Evolutionary conservation across 164 flowering plant genomes (phyloP), one percentile per base, ranked within the genome.

Genomic region (Vitis rupestris): DNA sequence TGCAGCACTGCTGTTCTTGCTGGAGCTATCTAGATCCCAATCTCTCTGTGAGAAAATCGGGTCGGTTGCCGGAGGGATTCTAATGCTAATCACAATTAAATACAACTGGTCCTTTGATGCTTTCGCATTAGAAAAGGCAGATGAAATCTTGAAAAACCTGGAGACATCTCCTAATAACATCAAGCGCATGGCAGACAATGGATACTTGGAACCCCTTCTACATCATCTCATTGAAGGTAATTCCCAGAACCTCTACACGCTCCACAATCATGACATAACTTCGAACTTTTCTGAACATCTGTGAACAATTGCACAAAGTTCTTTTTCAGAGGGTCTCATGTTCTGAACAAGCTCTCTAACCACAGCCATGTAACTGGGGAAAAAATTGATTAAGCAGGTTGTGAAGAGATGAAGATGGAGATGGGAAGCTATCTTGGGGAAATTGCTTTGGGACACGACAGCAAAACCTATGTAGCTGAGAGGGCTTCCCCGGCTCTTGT

Each of bases 141-240:
- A 80, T 68, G 76, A 81, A 54, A 83, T 79, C n/a, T 77, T 91
- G 63, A 82, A 31, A 74, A 89, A 87, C 77, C 79, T 91, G 76
- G 94, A 81, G 78, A 78, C 19, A 50, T 78, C 65, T 62, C 81
- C 89, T 9, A 77, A 70, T 31, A 88, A 91, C 78, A 81, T 91
- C 78, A 91, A 81, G 79, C 69, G 50, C 49, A 89, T 91, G 94
- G 94, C 97, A 50, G 97, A 91, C 71, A 85, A 81, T 81, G 94
- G 97, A 68, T 76, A 77, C 65, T 72, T 87, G 75, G 91, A 89
- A 61, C 94, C 97, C 12, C 87, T 91, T 57, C 73, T 91, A 53
- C 73, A 77, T 65, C 85, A 86, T 80, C 88, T 91, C 15, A 64
- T 72, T 59, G 83, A 84, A 83, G 97, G 97, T 86, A 86, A 68